Conservation (phyloP, 2,329 filamentous ascomycete species). For the Aspergillus alliaceus region DNA sequence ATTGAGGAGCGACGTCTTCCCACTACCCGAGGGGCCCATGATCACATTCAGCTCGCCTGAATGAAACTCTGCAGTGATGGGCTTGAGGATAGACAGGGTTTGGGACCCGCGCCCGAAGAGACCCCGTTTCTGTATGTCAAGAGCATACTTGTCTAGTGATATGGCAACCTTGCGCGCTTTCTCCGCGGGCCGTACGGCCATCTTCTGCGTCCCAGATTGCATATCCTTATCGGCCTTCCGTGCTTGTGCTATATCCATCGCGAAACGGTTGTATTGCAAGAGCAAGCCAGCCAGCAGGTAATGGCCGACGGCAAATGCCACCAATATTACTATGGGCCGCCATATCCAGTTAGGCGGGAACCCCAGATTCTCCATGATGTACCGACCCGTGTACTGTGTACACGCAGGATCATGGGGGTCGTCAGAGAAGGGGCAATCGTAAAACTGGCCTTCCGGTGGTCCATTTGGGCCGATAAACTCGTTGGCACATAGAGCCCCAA, state of each 20-base stretch:
- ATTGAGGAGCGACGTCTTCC: slow-evolving; percentile 74
- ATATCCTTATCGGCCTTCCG: slow-evolving; percentile 59
- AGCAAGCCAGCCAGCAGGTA: slow-evolving; percentile 61
- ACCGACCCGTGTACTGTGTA: slow-evolving; percentile 66
- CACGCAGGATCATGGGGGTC: slow-evolving; percentile 66
- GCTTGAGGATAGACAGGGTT: slow-evolving; percentile 59
- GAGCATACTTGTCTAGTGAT: slow-evolving; percentile 61
- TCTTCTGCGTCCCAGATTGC: slow-evolving; percentile 70
- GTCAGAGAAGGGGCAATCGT: slow-evolving; percentile 66
- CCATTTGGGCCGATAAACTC: slow-evolving; percentile 57
- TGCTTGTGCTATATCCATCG: slow-evolving; percentile 68
- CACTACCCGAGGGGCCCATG: slow-evolving; percentile 76
- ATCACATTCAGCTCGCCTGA: slow-evolving; percentile 72
- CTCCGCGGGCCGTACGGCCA: slow-evolving; percentile 54
- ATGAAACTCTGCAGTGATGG: slow-evolving; percentile 65
- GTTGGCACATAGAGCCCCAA: slow-evolving; percentile 69
- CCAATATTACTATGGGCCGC: slow-evolving; percentile 63
- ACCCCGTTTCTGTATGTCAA: slow-evolving; percentile 64
- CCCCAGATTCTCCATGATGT: slow-evolving; percentile 67
- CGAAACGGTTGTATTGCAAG: slow-evolving; percentile 63
- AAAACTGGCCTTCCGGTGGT: slow-evolving; percentile 60
- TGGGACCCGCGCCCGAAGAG: slow-evolving; percentile 47
- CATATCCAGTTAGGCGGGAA: slow-evolving; percentile 68
- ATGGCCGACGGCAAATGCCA: slow-evolving; percentile 65
- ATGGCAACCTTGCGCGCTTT: slow-evolving; percentile 65